Conservation (phyloP, 2,329 filamentous ascomycete genomes). For the Phialophora verrucosa region DNA sequence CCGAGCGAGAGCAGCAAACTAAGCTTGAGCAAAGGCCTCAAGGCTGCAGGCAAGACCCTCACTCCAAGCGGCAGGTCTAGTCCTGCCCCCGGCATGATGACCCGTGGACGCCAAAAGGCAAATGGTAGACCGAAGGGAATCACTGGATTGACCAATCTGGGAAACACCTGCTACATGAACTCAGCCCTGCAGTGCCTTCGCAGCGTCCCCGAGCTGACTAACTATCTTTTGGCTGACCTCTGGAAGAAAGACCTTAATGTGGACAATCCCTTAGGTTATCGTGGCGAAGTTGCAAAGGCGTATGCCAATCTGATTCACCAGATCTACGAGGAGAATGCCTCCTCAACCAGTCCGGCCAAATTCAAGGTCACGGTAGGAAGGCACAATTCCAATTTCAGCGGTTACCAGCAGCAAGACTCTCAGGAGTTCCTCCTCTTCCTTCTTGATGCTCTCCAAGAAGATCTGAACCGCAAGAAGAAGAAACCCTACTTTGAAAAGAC, state of each 20-base stretch:
- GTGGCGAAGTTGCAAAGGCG: slow-evolving; percentile 82
- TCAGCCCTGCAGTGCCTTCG: slow-evolving; percentile 93
- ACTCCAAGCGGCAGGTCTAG: slow-evolving; percentile 68
- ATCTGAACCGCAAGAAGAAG: slow-evolving; percentile 89
- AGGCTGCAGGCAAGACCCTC: slow-evolving; percentile 49
- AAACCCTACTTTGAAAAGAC: slow-evolving; percentile 98
- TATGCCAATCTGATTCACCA: slow-evolving; percentile 78
- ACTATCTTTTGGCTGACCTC: slow-evolving; percentile 80
- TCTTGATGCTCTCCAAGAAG: slow-evolving; percentile 91
- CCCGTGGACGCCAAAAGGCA: slow-evolving; percentile 72
- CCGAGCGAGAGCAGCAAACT: slow-evolving; percentile 28
- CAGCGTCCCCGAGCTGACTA: slow-evolving; percentile 88
- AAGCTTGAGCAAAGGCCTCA: slow-evolving; percentile 36
- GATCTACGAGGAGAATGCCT: slow-evolving; percentile 73
- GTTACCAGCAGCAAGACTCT: slow-evolving; percentile 95
- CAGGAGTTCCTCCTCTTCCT: slow-evolving; percentile 96
- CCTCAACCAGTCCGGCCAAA: slow-evolving; percentile 75
- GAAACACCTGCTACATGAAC: slow-evolving; percentile 99
- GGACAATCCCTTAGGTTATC: slow-evolving; percentile 82
- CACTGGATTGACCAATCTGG: slow-evolving; percentile 85
- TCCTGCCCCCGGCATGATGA: slow-evolving; percentile 69
- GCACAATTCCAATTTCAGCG: slow-evolving; percentile 84
- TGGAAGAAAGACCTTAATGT: slow-evolving; percentile 83
- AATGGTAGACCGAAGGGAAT: slow-evolving; percentile 74
- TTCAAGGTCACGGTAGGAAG: slow-evolving; percentile 85